A percentile compares a stretch with the other conserved stretches of the same genome.
Evolutionary conservation across 2,329 filamentous ascomycete species (phyloP).

Genomic region (Pseudogymnoascus sp.): DNA sequence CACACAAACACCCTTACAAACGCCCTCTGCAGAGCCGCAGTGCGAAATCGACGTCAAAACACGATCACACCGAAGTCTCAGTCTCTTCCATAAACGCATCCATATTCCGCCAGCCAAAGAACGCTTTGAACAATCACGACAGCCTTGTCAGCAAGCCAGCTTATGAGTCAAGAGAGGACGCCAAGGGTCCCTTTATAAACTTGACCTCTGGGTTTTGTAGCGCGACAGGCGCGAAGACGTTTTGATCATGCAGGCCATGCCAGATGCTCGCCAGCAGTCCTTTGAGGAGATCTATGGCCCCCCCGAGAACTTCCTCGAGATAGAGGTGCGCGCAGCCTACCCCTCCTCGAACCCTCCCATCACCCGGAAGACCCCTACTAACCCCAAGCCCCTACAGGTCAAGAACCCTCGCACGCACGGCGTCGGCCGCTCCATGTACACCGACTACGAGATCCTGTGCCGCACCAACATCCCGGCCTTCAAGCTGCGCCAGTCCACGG

Average conservation of each 20-base stretch:
- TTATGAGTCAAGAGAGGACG: background rate
- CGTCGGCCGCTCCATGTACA: constrained; percentile 94
- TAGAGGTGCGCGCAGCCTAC: constrained; percentile 58
- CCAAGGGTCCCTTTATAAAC: background rate
- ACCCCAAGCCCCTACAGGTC: constrained; percentile 49
- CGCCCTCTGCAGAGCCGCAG: background rate
- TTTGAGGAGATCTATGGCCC: constrained; percentile 99
- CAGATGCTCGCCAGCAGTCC: constrained; percentile 76
- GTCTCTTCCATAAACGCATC: too few relatives aligned
- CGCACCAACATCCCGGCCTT: constrained; percentile 98
- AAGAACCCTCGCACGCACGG: constrained; percentile 90
- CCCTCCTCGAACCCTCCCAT: constrained; percentile 9
- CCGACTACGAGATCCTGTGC: constrained; percentile 96
- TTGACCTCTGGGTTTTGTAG: background rate
- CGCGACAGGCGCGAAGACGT: background rate
- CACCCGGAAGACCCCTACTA: background rate
- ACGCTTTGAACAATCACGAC: background rate
- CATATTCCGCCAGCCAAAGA: background rate
- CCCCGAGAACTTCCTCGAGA: constrained; percentile 97
- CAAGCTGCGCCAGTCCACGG: constrained; percentile 82
- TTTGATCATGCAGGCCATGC: constrained; percentile 52
- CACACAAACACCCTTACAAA: background rate
- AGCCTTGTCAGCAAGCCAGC: background rate
- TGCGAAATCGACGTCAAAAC: background rate
- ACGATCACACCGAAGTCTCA: background rate